Percentiles rank a stretch among this genome's conserved stretches.
These are phyloP conservation scores for Sugiyamaella castrensis DNA, from an alignment of 1,139 yeast species.

Conservation along the genomic window DNA sequence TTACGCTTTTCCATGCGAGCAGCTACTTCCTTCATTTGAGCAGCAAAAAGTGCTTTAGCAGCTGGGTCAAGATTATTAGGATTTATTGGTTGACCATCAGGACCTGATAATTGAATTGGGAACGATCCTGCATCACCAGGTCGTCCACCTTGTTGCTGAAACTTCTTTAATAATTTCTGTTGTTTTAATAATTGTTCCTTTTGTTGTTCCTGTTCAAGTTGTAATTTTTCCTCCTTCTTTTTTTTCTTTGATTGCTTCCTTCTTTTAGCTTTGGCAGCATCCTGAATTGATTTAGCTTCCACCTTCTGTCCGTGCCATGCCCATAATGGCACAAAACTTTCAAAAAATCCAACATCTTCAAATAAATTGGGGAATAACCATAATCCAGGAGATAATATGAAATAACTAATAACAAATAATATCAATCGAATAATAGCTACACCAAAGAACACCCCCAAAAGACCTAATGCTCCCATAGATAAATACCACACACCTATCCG, in stretches of 20 bases:
- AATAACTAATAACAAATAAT: conserved; percentile 60
- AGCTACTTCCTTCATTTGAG: conserved; percentile 14
- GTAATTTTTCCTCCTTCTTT: conserved; percentile 17
- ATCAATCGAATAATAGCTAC: conserved; percentile 78
- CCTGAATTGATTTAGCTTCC: conserved; percentile 30
- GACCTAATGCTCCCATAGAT: conserved; percentile 71
- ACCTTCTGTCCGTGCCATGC: conserved; percentile 65
- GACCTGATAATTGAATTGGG: not conserved
- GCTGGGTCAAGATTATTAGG: conserved; percentile 16
- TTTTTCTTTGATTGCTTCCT: conserved; percentile 15
- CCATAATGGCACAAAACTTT: conserved; percentile 84
- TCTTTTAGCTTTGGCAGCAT: conserved; percentile 28
- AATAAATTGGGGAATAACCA: conserved; percentile 97
- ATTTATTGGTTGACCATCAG: conserved; percentile 6
- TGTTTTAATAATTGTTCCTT: conserved; percentile 17
- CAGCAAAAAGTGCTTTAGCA: conserved; percentile 12
- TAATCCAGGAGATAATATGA: conserved; percentile 63
- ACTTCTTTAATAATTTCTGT: conserved; percentile 18
- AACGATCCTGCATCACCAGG: conserved; percentile 9
- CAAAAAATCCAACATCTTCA: conserved; percentile 92
- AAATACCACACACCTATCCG: conserved; percentile 89
- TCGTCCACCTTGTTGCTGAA: conserved; percentile 6
- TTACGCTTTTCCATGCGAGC: conserved; percentile 14
- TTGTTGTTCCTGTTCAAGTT: conserved; percentile 1
- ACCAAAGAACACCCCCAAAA: conserved; percentile 71